Evolutionary conservation across 2,329 filamentous ascomycete genomes (phyloP).

Genomic region (Zasmidium angulare): DNA sequence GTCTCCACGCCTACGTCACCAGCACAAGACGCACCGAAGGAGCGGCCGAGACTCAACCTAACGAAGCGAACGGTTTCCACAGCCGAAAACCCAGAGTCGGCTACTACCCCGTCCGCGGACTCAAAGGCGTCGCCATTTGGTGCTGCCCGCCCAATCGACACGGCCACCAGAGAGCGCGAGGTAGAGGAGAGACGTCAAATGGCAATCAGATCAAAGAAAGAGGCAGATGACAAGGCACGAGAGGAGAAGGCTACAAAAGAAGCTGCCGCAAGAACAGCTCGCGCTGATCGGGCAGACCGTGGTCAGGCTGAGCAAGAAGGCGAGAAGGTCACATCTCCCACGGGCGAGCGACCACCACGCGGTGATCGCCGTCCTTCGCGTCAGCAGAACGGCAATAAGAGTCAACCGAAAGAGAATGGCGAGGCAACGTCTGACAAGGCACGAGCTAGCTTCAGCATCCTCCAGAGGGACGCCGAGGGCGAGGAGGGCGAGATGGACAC

Average conservation of each 20-base stretch:
- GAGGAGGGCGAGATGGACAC: conserved; percentile 42
- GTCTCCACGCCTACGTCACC: conserved; percentile 75
- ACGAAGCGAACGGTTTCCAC: conserved; percentile 89
- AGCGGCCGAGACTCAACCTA: conserved; percentile 81
- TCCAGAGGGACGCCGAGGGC: conserved; percentile 46
- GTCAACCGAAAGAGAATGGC: conserved; percentile 35
- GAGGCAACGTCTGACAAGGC: conserved; percentile 33
- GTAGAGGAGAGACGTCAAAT: conserved; percentile 84
- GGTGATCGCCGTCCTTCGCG: conserved; percentile 26
- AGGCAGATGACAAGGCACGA: conserved; percentile 81
- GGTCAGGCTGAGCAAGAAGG: conserved; percentile 32
- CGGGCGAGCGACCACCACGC: conserved; percentile 40
- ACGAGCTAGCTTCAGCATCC: conserved; percentile 39
- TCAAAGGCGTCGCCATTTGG: conserved; percentile 92
- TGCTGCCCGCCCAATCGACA: conserved; percentile 90
- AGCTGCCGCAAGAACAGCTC: conserved; percentile 58
- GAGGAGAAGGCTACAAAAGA: conserved; percentile 62
- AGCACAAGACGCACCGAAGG: conserved; percentile 58
- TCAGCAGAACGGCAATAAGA: conserved; percentile 27
- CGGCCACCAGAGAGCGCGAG: conserved; percentile 80
- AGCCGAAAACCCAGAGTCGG: conserved; percentile 50
- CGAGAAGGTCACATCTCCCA: conserved; percentile 41
- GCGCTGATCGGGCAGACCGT: conserved; percentile 32
- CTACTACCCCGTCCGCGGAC: conserved; percentile 48
- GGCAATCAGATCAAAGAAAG: conserved; percentile 75